phyloP scores from a whole-genome alignment of 768 basidiomycete species.

The Boletus rubroflammeus region DNA sequence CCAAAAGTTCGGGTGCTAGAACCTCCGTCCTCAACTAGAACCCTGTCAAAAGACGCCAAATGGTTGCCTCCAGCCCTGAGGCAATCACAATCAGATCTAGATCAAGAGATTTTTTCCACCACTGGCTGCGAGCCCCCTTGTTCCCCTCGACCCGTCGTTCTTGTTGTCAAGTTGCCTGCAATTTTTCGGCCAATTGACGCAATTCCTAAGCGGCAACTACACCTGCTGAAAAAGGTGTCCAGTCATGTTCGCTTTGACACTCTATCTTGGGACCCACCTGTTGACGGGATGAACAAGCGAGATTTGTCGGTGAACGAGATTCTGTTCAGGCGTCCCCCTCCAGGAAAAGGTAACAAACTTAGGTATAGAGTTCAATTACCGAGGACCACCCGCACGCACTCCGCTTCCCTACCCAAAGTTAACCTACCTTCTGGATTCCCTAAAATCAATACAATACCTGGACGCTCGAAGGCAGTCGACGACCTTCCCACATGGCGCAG shows the following conservation, averaged over 20 bases:
- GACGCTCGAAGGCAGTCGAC: constrained; percentile 34
- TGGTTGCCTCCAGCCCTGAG: constrained; percentile 60
- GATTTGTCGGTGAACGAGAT: constrained; percentile 64
- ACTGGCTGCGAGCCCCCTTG: constrained; percentile 48
- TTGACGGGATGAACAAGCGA: constrained; percentile 57
- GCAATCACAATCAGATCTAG: constrained; percentile 34
- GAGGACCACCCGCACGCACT: constrained; percentile 3
- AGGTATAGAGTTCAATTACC: constrained; percentile 40
- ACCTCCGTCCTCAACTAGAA: constrained; percentile 9
- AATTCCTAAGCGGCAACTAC: constrained; percentile 47
- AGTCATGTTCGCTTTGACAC: constrained; percentile 55
- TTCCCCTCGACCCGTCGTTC: constrained; percentile 41
- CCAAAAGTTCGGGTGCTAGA: constrained; percentile 21
- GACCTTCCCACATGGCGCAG: constrained; percentile 41
- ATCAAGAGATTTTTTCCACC: constrained; percentile 42
- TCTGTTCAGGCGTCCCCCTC: constrained; percentile 49
- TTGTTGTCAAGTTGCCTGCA: constrained; percentile 48
- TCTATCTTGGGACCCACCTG: constrained; percentile 68
- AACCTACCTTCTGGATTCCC: constrained; percentile 34
- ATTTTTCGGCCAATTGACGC: constrained; percentile 40
- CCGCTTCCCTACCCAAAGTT: constrained; percentile 32
- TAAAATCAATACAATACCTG: constrained; percentile 13
- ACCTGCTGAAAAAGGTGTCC: constrained; percentile 38
- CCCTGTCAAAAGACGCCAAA: constrained; percentile 37
- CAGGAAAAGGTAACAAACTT: constrained; percentile 30